Evolutionary conservation across 2,329 filamentous ascomycete species (phyloP).

Genomic region (Lachnellula suecica): DNA sequence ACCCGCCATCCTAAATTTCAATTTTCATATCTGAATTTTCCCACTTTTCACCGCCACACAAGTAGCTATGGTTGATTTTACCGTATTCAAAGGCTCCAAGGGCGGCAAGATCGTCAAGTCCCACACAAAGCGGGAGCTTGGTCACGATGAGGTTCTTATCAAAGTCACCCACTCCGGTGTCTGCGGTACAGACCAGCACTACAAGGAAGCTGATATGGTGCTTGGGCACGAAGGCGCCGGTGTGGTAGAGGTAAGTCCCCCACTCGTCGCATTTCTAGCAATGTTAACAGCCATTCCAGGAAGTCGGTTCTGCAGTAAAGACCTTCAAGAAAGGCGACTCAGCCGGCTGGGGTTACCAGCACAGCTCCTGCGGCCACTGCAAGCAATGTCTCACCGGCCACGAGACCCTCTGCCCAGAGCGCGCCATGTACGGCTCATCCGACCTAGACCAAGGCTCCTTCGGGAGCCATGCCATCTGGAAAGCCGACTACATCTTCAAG

Average conservation of each 20-base stretch:
- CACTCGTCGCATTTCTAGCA: neutral
- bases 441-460: slow-evolving; percentile 50
- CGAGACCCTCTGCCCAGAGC: slow-evolving; percentile 42
- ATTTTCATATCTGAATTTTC: neutral
- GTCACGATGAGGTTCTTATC: slow-evolving; percentile 57
- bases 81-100: slow-evolving; percentile 62
- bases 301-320: slow-evolving; percentile 41
- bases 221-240: slow-evolving; percentile 53
- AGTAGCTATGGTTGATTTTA: slow-evolving; percentile 43
- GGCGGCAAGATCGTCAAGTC: slow-evolving; percentile 54
- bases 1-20: neutral
- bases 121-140: slow-evolving; percentile 44
- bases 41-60: neutral
- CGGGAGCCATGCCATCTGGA: slow-evolving; percentile 38
- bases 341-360: slow-evolving; percentile 47
- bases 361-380: slow-evolving; percentile 43
- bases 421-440: slow-evolving; percentile 40
- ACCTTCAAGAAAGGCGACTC: slow-evolving; percentile 43
- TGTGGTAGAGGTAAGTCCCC: slow-evolving; percentile 35
- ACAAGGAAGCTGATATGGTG: slow-evolving; percentile 35
- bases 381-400: slow-evolving; percentile 43
- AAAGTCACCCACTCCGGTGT: slow-evolving; percentile 65
- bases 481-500: slow-evolving; percentile 38
- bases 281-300: slow-evolving; percentile 14
- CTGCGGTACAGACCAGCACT: slow-evolving; percentile 58